These are phyloP conservation scores for Tetradesmus lagerheimii DNA, from an alignment of 139 green algal genomes.

Conservation along the genomic window DNA sequence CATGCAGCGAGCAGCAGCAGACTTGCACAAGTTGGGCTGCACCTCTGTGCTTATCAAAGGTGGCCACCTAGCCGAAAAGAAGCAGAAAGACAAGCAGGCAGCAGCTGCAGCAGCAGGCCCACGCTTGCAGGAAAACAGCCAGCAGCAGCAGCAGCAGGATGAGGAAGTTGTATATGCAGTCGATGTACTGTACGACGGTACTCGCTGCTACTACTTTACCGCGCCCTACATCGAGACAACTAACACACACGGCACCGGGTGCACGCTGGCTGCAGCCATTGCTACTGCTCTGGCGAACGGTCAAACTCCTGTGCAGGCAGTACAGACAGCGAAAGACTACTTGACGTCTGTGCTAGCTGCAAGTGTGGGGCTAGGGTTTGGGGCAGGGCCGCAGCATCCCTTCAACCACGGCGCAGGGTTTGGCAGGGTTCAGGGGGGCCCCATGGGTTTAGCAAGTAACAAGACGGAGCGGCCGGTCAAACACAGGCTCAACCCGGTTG, in stretches of 20 bases:
- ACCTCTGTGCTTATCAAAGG: conserved; percentile 91
- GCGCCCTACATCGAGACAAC: conserved; percentile 65
- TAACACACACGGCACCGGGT: conserved; percentile 97
- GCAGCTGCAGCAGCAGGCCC: neutral
- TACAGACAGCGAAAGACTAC: conserved; percentile 77
- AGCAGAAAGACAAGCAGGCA: neutral
- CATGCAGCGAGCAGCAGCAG: conserved; percentile 77
- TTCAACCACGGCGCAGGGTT: conserved; percentile 80
- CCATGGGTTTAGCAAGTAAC: conserved; percentile 2
- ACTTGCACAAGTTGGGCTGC: conserved; percentile 73
- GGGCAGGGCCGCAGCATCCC: conserved; percentile 78
- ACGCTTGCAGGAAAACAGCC: neutral
- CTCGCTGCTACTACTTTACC: conserved; percentile 62
- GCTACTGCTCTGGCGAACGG: conserved; percentile 92
- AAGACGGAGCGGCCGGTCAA: neutral
- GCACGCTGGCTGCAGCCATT: conserved; percentile 91
- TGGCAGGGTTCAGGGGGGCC: neutral
- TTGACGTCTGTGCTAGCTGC: conserved; percentile 71
- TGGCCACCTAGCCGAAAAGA: conserved; percentile 79
- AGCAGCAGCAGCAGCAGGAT: conserved; percentile 45
- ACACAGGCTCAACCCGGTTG: conserved; percentile 27
- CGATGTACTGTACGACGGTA: conserved; percentile 93
- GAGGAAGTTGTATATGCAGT: conserved; percentile 39
- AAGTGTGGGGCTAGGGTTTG: conserved; percentile 70
- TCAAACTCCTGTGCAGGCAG: conserved; percentile 60